These are phyloP conservation scores for Rhynchospora pubera DNA, from an alignment of 176 grass and related monocot genomes.

Conservation along the genomic window DNA sequence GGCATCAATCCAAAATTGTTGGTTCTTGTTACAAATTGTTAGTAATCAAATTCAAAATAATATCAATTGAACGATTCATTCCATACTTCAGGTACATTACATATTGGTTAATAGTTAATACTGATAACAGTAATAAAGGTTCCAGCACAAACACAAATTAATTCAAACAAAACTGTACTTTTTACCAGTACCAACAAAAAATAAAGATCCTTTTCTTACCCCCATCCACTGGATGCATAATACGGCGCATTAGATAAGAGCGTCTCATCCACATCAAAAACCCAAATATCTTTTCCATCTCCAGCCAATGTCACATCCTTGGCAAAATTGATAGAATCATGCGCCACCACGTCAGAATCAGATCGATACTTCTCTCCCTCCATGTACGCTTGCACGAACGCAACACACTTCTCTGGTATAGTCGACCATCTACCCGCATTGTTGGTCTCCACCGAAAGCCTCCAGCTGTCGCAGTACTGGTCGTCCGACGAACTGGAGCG, in stretches of 20 bases:
- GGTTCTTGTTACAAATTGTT: background rate
- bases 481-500: background rate
- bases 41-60: background rate
- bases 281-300: slow-evolving; percentile 45
- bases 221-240: slow-evolving; percentile 56
- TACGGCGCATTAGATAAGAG: slow-evolving; percentile 60
- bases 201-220: slow-evolving; percentile 32
- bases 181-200: slow-evolving; percentile 1
- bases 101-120: no score
- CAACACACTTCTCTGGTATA: slow-evolving; percentile 37
- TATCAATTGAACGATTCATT: background rate
- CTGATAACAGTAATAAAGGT: no score
- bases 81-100: no score
- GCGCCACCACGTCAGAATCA: slow-evolving; percentile 45
- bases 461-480: slow-evolving; percentile 85
- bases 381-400: slow-evolving; percentile 43
- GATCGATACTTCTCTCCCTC: slow-evolving; percentile 59
- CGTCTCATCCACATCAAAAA: slow-evolving; percentile 95
- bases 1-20: background rate
- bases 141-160: no score
- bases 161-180: background rate
- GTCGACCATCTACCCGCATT: slow-evolving; percentile 52
- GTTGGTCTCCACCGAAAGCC: slow-evolving; percentile 71
- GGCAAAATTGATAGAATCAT: slow-evolving; percentile 55
- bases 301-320: slow-evolving; percentile 1